Conservation (phyloP, 2,329 filamentous ascomycete genomes). For the Fusarium annulatum region DNA sequence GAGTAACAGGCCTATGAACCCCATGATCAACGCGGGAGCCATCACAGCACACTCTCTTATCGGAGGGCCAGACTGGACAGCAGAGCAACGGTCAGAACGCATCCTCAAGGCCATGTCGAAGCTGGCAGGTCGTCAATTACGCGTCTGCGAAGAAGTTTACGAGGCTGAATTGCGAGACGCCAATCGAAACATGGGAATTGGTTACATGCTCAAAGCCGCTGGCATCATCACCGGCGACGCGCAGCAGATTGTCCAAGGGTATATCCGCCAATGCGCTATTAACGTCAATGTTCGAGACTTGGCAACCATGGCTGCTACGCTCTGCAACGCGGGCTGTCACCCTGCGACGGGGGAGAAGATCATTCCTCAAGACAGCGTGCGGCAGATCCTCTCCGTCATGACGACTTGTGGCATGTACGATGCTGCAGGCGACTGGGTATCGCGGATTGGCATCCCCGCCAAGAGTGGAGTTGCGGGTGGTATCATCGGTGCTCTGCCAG, state of each 20-base stretch:
- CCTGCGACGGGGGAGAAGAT: constrained; percentile 49
- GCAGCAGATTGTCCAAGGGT: constrained; percentile 51
- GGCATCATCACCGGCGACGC: constrained; percentile 52
- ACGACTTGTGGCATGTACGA: constrained; percentile 57
- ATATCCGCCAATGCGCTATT: constrained; percentile 55
- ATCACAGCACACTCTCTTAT: constrained; percentile 51
- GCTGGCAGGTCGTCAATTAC: constrained; percentile 50
- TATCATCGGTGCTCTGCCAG: constrained; percentile 49
- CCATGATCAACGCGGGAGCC: constrained; percentile 52
- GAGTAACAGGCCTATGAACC: constrained; percentile 50
- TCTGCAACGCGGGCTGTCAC: constrained; percentile 52
- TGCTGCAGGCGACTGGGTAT: constrained; percentile 54
- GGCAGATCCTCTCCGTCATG: constrained; percentile 55
- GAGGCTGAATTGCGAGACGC: constrained; percentile 51
- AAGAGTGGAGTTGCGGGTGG: constrained; percentile 52
- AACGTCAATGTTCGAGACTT: constrained; percentile 55
- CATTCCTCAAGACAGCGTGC: constrained; percentile 51
- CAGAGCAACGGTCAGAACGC: constrained; percentile 50
- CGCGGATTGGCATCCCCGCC: constrained; percentile 52
- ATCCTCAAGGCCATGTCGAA: constrained; percentile 50
- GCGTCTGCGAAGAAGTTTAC: constrained; percentile 53
- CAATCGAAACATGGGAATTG: constrained; percentile 51
- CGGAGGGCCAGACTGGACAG: constrained; percentile 45
- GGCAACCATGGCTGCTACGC: constrained; percentile 54
- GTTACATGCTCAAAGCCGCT: constrained; percentile 55